phyloP scores from a whole-genome alignment of 306 rosid genomes.

The Dicorynia guianensis region DNA sequence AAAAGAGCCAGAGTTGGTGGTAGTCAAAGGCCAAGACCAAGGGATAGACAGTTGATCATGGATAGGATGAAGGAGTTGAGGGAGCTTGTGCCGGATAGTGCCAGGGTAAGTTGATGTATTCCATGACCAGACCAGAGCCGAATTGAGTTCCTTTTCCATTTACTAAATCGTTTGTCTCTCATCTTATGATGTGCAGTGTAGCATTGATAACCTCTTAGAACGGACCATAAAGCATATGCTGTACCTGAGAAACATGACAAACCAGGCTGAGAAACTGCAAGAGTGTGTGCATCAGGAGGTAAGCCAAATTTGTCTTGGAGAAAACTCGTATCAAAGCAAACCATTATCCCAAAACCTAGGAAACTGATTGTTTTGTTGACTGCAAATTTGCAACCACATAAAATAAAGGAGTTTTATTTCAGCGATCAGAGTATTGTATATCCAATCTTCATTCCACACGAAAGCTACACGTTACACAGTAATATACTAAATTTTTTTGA shows the following conservation, averaged over 20 bases:
- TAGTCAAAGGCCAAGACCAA: conserved; percentile 67
- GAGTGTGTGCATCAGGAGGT: conserved; percentile 57
- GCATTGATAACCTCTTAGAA: conserved; percentile 91
- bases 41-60: conserved; percentile 93
- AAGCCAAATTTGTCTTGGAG: not conserved
- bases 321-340: not conserved
- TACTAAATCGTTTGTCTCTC: conserved; percentile 1
- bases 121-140: not conserved
- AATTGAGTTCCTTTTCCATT: conserved; percentile 1
- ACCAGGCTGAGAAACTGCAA: conserved; percentile 75
- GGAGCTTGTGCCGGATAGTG: conserved; percentile 86
- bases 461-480: not conserved
- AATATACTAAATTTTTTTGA: not conserved
- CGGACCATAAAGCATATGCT: conserved; percentile 79
- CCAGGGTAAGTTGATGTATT: conserved; percentile 57
- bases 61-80: conserved; percentile 92
- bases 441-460: not conserved
- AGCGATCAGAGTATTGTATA: no score
- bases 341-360: not conserved
- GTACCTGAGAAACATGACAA: conserved; percentile 65
- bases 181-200: conserved; percentile 67
- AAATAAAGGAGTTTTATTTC: no score
- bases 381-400: no score
- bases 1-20: conserved; percentile 52
- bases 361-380: not conserved